Percentiles rank a stretch among this genome's conserved stretches.
Conservation (phyloP, 305 asterid species). For the Solanum chacoense region DNA sequence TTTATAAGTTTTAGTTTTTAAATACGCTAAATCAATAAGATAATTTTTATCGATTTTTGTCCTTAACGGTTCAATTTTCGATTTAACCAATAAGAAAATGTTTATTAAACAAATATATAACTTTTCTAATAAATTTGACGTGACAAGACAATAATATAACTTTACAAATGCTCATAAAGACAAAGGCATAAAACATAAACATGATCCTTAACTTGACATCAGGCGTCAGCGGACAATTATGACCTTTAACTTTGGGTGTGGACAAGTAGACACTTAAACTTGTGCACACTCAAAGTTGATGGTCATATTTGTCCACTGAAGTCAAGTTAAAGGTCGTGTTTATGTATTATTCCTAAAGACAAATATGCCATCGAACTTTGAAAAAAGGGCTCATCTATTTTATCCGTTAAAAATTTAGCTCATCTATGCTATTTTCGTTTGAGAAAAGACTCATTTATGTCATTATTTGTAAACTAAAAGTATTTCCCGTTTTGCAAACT, state of each 20-base stretch:
- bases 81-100: accelerated
- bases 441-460: accelerated
- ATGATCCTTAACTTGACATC: accelerated
- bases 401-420: no score
- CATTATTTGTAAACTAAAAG: no score
- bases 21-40: not conserved
- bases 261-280: no score
- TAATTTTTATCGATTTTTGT: accelerated
- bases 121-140: no score
- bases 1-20: no score
- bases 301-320: no score
- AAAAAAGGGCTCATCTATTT: accelerated
- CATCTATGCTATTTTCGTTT: accelerated
- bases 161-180: no score
- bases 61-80: no score
- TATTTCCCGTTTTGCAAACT: no score
- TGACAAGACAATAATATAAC: not conserved
- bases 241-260: no score
- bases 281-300: not conserved
- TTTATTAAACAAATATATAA: no score
- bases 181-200: not conserved
- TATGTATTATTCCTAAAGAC: no score
- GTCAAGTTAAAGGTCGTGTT: accelerated
- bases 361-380: not conserved
- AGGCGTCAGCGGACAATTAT: accelerated